Evolutionary conservation across 2,329 filamentous ascomycete species (phyloP), one percentile per base, ranked within the genome.

Genomic region (Cadophora gregata): DNA sequence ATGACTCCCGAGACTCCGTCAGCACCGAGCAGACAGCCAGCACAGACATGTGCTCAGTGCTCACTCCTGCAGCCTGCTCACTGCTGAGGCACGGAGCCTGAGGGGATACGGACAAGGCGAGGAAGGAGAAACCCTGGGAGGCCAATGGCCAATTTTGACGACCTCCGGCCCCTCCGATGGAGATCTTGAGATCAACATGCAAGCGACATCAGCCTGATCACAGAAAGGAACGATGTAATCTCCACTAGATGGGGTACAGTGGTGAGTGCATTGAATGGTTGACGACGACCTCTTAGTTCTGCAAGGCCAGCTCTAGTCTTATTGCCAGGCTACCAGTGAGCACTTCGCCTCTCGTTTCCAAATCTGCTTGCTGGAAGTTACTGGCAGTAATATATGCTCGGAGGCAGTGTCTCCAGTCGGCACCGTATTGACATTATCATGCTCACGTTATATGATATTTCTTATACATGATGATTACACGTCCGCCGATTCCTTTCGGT

Each of bases 291-390:
- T 58, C 55, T 25, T 42, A 36, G 19, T 58, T 56, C 55, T 58
- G 33, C 55, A 42, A 58, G 55, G 33, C 55, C 55, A 58, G 55
- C 55, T 58, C 55, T 58, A 29, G 24, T 33, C 36, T 55, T 31
- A 55, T 36, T 38, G 42, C 33, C 21, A 42, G 55, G 24, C 33
- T 47, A 42, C 31, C 55, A 25, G 9, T 36, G n/a, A n/a, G 25
- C 55, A 38, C 27, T 58, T 58, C 55, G 31, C 55, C 31, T 56
- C n/a, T 56, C 53, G 53, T 21, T 56, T 56, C 31, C 55, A 38
- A 58, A 27, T 58, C n/a, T 58, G 55, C 9, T 31, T 56, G 19
- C 31, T 36, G 10, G 9, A 29, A 7, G 21, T n/a, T 38, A 21
- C 21, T 42, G 8, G 16, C 12, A 31, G 29, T 51, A 12, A 31